Evolutionary conservation across 2,329 filamentous ascomycete genomes (phyloP), one percentile per base, ranked within the genome.

Genomic region (Arthrobotrys musiformis): DNA sequence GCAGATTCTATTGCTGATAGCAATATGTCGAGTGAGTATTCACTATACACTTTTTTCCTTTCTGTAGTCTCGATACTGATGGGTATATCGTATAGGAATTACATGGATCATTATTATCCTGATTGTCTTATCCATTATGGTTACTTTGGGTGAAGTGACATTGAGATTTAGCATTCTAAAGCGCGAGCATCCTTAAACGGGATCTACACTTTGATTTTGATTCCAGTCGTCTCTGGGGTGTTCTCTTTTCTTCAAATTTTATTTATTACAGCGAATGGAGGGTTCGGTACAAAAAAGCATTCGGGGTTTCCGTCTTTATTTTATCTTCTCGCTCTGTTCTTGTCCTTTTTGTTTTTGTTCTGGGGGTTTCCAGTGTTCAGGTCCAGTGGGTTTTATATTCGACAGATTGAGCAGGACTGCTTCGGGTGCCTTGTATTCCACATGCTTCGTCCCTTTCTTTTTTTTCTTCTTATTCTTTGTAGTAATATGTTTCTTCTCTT

Each of bases 91-190:
- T 37, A 11, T 48, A 86, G 85, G 88, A 79, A 97, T 97, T 82
- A 99, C 95, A 0, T 98, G 94, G 94, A 98, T 99, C 83, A 91
- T 98, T 83, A 99, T 99, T 81, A 87, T 97, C 52, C 88, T 99
- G 52, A 99, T 99, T 82, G 84, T 96, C 54, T 86, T 98, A 80
- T 94, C 91, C 82, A 98, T 99, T 81, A 86, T 93, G 63, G 93
- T 99, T 64, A 98, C 95, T 1, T 91, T 93, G 61, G 90, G 91
- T 2, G 95, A 99, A 84, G 94, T 98, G 7, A 89, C 91, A 67
- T 85, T 99, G 61, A 88, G 95, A 5, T 98, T 98, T 82, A 90
- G 87, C 28, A 91, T 97, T 66, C 85, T 97, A 62, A 82, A 83
- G 40, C 66, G 69, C 22, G 85, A 84, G 79, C 83, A 84, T 50